These are phyloP conservation scores for Phycomyces blakesleeanus DNA, from an alignment of 192 early-diverging fungal species.

Conservation along the genomic window DNA sequence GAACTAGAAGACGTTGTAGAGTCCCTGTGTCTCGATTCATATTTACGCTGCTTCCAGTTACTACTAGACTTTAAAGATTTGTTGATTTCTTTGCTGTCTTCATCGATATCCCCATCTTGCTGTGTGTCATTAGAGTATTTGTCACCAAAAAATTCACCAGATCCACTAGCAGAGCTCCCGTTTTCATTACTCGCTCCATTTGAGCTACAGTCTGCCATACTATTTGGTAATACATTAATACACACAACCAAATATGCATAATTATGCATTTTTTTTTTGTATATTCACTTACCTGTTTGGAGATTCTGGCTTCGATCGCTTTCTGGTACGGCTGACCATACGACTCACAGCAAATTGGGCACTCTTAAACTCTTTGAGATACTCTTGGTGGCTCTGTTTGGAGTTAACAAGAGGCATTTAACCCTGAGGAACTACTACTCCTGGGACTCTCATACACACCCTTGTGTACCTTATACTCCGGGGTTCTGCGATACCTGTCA, in stretches of 20 bases:
- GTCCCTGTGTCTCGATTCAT: not conserved
- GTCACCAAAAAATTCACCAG: slow-evolving; percentile 9
- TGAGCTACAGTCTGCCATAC: slow-evolving; percentile 30
- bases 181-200: slow-evolving; percentile 29
- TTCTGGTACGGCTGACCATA: slow-evolving; percentile 8
- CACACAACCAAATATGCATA: too few species aligned
- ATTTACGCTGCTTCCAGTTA: not conserved
- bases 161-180: slow-evolving; percentile 23
- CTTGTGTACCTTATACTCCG: slow-evolving; percentile 12
- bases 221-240: too few species aligned
- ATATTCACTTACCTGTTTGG: slow-evolving; percentile 20
- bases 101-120: not conserved
- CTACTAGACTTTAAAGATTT: not conserved
- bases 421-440: not conserved
- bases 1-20: not conserved
- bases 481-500: slow-evolving; percentile 24
- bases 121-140: slow-evolving; percentile 7
- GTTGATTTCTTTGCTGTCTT: not conserved
- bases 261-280: too few species aligned
- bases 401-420: not conserved
- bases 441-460: not conserved
- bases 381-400: slow-evolving; percentile 31
- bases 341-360: slow-evolving; percentile 25
- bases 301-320: slow-evolving; percentile 15
- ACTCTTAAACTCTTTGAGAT: slow-evolving; percentile 32